A percentile compares a stretch with the other conserved stretches of the same genome.
Evolutionary conservation across 352 stramenopile species (phyloP).

Genomic region (Thraustochytrium striatum): DNA sequence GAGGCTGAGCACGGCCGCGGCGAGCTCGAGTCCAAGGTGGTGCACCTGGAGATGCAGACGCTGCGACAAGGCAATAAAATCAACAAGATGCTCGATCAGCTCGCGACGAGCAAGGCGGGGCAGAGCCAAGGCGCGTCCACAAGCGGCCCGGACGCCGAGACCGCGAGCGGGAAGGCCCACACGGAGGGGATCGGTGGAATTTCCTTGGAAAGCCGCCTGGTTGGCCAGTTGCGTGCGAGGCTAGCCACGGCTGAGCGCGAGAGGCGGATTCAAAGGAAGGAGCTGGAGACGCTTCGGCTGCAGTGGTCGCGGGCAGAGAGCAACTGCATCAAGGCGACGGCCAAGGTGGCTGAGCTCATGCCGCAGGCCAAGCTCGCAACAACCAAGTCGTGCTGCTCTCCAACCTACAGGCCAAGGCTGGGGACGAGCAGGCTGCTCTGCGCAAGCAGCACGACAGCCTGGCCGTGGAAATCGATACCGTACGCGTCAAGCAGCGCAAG

Average conservation of each 20-base stretch:
- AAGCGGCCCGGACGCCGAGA: too few relatives aligned
- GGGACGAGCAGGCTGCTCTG: neutral
- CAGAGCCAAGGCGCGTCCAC: too few relatives aligned
- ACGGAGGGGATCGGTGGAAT: too few relatives aligned
- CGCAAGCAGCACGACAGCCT: neutral
- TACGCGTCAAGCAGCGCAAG: neutral
- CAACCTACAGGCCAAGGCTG: neutral
- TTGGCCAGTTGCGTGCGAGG: neutral
- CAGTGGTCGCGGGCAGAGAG: conserved; percentile 6
- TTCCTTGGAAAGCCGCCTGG: too few relatives aligned
- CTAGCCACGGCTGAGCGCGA: neutral
- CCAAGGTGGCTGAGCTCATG: neutral
- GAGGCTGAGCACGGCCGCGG: neutral
- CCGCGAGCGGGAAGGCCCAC: neutral
- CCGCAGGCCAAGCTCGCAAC: neutral
- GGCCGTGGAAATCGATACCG: conserved; percentile 8
- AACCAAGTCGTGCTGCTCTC: neutral
- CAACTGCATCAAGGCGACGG: neutral
- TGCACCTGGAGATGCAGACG: neutral
- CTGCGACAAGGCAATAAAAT: too few relatives aligned
- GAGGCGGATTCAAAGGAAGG: neutral
- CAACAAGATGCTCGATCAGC: too few relatives aligned
- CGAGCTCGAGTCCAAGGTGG: neutral
- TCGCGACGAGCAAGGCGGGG: neutral
- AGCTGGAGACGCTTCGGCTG: conserved; percentile 10